A percentile compares a stretch with the other conserved stretches of the same genome.
Conservation (phyloP, 768 basidiomycete genomes). For the Lepiota venenata region DNA sequence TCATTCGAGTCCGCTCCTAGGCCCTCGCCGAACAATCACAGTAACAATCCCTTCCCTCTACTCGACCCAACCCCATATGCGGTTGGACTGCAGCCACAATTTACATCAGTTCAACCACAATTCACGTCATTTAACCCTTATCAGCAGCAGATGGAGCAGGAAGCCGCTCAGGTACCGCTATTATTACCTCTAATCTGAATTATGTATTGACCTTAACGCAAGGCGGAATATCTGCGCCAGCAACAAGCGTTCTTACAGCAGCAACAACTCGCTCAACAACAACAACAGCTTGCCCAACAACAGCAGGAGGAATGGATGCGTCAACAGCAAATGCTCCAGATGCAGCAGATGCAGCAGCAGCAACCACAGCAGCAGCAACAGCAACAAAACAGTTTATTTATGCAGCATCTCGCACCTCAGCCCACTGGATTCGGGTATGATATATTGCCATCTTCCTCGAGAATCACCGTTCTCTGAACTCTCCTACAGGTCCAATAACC, state of each 20-base stretch:
- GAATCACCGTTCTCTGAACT: conserved; percentile 15
- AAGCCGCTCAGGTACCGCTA: conserved; percentile 59
- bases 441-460: neutral
- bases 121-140: conserved; percentile 91
- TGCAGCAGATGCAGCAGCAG: conserved; percentile 53
- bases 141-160: conserved; percentile 90
- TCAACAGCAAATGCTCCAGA: conserved; percentile 40
- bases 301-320: conserved; percentile 52
- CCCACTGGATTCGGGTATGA: conserved; percentile 77
- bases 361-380: conserved; percentile 48
- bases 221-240: conserved; percentile 73
- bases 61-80: conserved; percentile 59
- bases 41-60: conserved; percentile 60
- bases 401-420: conserved; percentile 48
- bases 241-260: conserved; percentile 67
- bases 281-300: conserved; percentile 50
- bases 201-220: conserved; percentile 21
- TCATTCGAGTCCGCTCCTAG: conserved; percentile 20
- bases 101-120: conserved; percentile 66
- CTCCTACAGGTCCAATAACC: conserved; percentile 85
- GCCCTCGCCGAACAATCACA: conserved; percentile 26
- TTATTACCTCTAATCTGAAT: conserved; percentile 24
- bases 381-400: conserved; percentile 43
- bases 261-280: conserved; percentile 49
- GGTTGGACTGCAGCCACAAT: conserved; percentile 53